A percentile compares a stretch with the other conserved stretches of the same genome.
Conservation (phyloP, 2,329 filamentous ascomycete genomes). For the Leptographium galeiforme region DNA sequence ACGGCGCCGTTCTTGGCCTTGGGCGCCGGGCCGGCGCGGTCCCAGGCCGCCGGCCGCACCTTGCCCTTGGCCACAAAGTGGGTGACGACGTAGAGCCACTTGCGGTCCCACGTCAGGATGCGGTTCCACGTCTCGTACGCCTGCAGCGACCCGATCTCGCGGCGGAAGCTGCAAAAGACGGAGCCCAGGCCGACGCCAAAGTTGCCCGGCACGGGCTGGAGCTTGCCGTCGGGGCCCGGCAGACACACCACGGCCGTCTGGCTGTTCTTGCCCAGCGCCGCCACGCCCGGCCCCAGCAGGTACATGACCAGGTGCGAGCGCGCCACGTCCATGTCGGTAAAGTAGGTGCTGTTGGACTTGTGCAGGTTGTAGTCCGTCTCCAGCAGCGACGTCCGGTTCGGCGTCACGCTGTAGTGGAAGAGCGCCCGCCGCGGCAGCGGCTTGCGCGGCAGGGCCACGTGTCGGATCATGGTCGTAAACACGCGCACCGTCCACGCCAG, state of each 20-base stretch:
- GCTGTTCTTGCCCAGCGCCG: constrained; percentile 34
- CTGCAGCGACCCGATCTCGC: constrained; percentile 57
- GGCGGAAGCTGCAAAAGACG: constrained; percentile 60
- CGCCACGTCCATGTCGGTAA: constrained; percentile 70
- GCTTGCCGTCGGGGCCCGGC: constrained; percentile 13
- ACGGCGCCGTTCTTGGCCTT: not conserved
- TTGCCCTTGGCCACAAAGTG: constrained; percentile 56
- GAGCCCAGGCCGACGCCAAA: constrained; percentile 57
- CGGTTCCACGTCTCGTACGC: constrained; percentile 62
- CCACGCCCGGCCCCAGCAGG: constrained; percentile 47
- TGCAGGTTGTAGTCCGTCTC: constrained; percentile 27
- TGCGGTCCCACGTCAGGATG: constrained; percentile 62
- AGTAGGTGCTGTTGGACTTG: constrained; percentile 55
- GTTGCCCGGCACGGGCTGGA: constrained; percentile 30
- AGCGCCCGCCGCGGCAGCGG: constrained; percentile 17
- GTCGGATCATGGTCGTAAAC: constrained; percentile 21
- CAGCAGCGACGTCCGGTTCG: constrained; percentile 17
- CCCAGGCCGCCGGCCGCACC: constrained; percentile 40
- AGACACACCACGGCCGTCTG: constrained; percentile 36
- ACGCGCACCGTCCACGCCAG: constrained; percentile 54
- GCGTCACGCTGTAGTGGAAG: constrained; percentile 22
- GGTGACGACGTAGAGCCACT: constrained; percentile 67
- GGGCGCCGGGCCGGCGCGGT: constrained; percentile 21
- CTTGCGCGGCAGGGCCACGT: constrained; percentile 14
- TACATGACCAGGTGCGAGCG: constrained; percentile 69